A percentile compares a stretch with the other conserved stretches of the same genome.
Conservation (phyloP, 208 protist genomes). For the Leishmania braziliensis region DNA sequence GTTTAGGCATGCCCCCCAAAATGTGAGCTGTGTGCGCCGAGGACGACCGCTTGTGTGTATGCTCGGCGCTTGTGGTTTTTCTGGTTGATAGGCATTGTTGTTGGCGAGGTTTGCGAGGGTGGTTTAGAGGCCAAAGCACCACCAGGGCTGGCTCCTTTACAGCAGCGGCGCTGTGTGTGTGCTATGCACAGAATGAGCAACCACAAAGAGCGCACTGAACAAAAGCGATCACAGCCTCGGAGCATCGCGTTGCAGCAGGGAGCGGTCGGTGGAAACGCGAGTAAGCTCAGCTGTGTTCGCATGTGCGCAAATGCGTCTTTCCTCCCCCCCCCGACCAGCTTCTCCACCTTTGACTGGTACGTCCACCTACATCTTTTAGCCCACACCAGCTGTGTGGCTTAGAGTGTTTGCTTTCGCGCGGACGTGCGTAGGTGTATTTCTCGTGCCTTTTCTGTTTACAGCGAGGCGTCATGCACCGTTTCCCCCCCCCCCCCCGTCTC, state of each 20-base stretch:
- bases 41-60: neutral
- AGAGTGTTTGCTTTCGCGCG: neutral
- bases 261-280: neutral
- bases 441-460: neutral
- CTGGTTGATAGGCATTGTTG: neutral
- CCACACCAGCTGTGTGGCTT: too few relatives aligned
- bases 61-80: neutral
- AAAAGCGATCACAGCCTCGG: neutral
- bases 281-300: neutral
- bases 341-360: neutral
- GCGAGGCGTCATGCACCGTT: neutral
- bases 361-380: neutral
- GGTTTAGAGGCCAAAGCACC: neutral
- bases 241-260: neutral
- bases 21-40: neutral
- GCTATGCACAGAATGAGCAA: neutral
- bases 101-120: neutral
- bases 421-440: neutral
- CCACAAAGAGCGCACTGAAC: neutral
- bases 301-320: neutral
- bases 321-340: neutral
- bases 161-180: neutral
- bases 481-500: neutral
- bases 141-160: neutral
- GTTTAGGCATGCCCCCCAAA: neutral